A percentile compares a stretch with the other conserved stretches of the same genome.
These are phyloP conservation scores for Gymnopilus junonius DNA, from an alignment of 768 basidiomycete species.

Conservation along the genomic window DNA sequence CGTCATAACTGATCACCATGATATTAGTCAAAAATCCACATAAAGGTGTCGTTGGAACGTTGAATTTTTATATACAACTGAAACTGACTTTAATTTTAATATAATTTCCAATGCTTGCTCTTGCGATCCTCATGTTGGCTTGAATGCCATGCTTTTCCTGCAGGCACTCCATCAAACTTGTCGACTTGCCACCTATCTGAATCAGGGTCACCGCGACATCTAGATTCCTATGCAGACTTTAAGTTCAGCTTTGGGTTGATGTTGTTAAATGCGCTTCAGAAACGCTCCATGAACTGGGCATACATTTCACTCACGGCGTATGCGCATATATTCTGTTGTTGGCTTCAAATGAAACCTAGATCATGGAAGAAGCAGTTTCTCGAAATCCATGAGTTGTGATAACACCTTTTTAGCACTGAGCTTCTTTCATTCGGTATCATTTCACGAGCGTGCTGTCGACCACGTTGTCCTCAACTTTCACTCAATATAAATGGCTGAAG, in stretches of 20 bases:
- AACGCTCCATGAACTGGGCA: not conserved
- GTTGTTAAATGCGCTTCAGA: not conserved
- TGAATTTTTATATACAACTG: not conserved
- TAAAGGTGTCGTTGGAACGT: no score
- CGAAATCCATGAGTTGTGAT: constrained; percentile 7
- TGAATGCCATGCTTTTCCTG: not conserved
- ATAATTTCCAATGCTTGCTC: not conserved
- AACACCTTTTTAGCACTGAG: constrained; percentile 6
- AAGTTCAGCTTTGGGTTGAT: not conserved
- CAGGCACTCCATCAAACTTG: not conserved
- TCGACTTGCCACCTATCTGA: not conserved
- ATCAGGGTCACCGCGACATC: not conserved
- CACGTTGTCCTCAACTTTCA: constrained; percentile 12
- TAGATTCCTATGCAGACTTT: not conserved
- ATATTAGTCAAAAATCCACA: no score
- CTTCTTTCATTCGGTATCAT: constrained; percentile 14
- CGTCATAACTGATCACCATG: no score
- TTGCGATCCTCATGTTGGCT: constrained; percentile 8
- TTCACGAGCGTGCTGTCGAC: constrained; percentile 7
- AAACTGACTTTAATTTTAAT: not conserved
- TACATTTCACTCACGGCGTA: not conserved
- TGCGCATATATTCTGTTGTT: not conserved
- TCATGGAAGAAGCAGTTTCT: not conserved
- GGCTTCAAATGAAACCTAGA: constrained; percentile 6
- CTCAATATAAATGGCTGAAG: constrained; percentile 7